These are phyloP conservation scores for Cenchrus fungigraminus DNA, from an alignment of 176 grass and related monocot genomes.

Conservation along the genomic window DNA sequence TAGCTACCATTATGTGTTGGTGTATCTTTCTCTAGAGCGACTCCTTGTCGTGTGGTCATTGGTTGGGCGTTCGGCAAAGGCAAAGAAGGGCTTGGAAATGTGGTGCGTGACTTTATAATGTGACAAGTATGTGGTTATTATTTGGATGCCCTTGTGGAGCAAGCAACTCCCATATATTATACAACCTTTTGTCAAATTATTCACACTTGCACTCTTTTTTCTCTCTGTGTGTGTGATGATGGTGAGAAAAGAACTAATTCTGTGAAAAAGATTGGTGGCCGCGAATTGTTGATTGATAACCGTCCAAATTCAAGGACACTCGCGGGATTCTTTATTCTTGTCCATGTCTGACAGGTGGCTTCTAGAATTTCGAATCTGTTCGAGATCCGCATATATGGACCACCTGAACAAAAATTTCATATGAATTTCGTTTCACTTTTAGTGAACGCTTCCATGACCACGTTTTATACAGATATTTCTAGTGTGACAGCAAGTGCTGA, in stretches of 20 bases:
- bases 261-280: slow-evolving; percentile 10
- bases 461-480: neutral
- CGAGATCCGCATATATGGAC: neutral
- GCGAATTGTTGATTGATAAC: slow-evolving; percentile 16
- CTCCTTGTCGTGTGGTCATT: slow-evolving; percentile 17
- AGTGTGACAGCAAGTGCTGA: too few relatives aligned
- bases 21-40: neutral
- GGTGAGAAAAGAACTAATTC: slow-evolving; percentile 20
- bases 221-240: neutral
- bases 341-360: neutral
- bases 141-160: slow-evolving; percentile 24
- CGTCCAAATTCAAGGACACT: neutral
- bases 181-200: neutral
- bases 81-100: slow-evolving; percentile 8
- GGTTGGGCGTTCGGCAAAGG: slow-evolving; percentile 16
- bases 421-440: neutral
- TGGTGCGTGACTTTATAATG: slow-evolving; percentile 15
- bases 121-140: slow-evolving; percentile 40
- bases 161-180: neutral
- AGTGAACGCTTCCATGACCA: too few relatives aligned
- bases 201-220: neutral
- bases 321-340: neutral
- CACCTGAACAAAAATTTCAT: neutral
- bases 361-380: neutral
- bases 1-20: neutral